Percentiles rank a stretch among this genome's conserved stretches.
Evolutionary conservation across 257 asterid species (phyloP).

Genomic region (Solanum sitiens): DNA sequence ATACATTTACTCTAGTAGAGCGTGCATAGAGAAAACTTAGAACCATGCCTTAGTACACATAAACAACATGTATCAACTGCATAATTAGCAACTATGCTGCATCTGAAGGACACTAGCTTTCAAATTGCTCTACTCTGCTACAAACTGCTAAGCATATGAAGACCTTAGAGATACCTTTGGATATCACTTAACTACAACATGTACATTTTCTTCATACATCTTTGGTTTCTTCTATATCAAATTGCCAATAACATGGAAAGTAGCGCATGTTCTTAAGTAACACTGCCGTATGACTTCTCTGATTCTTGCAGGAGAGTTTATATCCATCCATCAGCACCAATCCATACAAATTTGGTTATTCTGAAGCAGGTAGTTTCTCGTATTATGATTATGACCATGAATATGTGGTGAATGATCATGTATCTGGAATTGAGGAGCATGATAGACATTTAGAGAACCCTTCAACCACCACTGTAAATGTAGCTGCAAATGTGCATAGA

Average conservation of each 20-base stretch:
- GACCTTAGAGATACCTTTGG: background rate
- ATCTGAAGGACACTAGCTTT: background rate
- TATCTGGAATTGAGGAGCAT: conserved; percentile 29
- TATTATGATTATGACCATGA: conserved; percentile 56
- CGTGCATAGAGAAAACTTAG: background rate
- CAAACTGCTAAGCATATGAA: background rate
- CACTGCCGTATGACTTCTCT: conserved; percentile 2
- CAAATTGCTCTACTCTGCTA: background rate
- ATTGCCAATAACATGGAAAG: background rate
- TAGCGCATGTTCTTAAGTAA: background rate
- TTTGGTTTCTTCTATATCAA: background rate
- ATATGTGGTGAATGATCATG: conserved; percentile 36
- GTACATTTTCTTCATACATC: background rate
- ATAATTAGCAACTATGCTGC: background rate
- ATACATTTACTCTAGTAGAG: background rate
- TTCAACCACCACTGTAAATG: conserved; percentile 25
- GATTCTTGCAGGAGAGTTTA: conserved; percentile 51
- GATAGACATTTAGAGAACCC: conserved; percentile 34
- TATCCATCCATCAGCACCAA: conserved; percentile 51
- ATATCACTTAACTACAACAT: background rate
- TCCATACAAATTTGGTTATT: conserved; percentile 53
- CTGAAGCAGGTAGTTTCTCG: conserved; percentile 66
- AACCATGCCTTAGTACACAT: background rate
- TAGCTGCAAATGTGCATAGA: conserved; percentile 14
- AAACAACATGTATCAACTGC: background rate